Evolutionary conservation across 2,329 filamentous ascomycete genomes (phyloP).

Genomic region (Fusarium longipes): DNA sequence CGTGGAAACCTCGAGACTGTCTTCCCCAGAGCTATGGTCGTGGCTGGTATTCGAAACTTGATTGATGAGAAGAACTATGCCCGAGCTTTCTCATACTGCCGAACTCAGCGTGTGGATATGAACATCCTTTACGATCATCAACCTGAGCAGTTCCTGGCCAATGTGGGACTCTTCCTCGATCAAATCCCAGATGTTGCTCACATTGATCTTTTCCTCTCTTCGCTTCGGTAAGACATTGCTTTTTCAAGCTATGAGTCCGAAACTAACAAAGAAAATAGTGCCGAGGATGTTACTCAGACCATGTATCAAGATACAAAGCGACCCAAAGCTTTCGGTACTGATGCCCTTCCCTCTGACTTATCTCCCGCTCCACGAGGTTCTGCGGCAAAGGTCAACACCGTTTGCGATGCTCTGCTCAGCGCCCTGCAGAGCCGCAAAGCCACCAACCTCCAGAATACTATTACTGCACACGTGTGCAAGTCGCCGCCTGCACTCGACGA

Average conservation of each 20-base stretch:
- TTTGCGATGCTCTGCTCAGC: constrained; percentile 86
- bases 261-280: constrained; percentile 59
- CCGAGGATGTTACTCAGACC: constrained; percentile 92
- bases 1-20: constrained; percentile 96
- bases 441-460: constrained; percentile 85
- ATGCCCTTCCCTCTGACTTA: constrained; percentile 20
- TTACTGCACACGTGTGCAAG: constrained; percentile 96
- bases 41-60: constrained; percentile 85
- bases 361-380: constrained; percentile 31
- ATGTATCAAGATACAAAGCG: constrained; percentile 90
- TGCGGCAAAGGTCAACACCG: constrained; percentile 78
- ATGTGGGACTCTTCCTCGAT: constrained; percentile 80
- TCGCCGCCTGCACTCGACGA: constrained; percentile 88
- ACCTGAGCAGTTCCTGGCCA: constrained; percentile 84
- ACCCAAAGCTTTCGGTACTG: constrained; percentile 33
- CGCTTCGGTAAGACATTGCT: constrained; percentile 71
- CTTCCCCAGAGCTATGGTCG: constrained; percentile 89
- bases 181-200: constrained; percentile 85
- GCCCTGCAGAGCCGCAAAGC: constrained; percentile 70
- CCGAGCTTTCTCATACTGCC: constrained; percentile 86
- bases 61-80: constrained; percentile 85
- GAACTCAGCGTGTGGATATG: constrained; percentile 95
- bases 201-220: constrained; percentile 91
- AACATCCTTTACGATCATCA: constrained; percentile 96
- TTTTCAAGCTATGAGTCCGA: not conserved